Percentiles rank a stretch among this genome's conserved stretches.
phyloP scores from a whole-genome alignment of 768 basidiomycete species.

The Phlebiopsis flavidoalba region DNA sequence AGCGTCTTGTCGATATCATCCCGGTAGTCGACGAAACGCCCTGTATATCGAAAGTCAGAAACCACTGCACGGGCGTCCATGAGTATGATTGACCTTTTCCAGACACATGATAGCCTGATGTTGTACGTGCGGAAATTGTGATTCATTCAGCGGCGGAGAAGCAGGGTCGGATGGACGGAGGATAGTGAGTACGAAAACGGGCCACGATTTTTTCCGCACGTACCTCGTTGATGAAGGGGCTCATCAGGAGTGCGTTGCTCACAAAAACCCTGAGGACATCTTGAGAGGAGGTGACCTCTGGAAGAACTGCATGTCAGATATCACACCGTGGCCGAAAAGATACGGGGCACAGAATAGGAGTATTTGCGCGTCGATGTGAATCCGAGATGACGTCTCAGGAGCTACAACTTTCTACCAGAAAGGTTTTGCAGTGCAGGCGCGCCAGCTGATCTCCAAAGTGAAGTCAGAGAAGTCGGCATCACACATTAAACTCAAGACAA shows the following conservation, averaged over 20 bases:
- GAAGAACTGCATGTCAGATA: conserved; percentile 1
- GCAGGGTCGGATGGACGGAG: neutral
- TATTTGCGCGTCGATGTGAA: neutral
- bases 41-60: conserved; percentile 29
- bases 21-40: conserved; percentile 86
- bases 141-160: neutral
- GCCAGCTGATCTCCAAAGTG: neutral
- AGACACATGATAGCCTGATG: conserved; percentile 86
- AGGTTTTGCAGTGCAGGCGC: neutral
- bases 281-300: conserved; percentile 86
- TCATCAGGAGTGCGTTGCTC: conserved; percentile 93
- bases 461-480: neutral
- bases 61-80: neutral
- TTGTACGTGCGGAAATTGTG: neutral
- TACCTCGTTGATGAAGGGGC: conserved; percentile 96
- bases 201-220: conserved; percentile 7
- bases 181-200: neutral
- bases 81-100: conserved; percentile 57
- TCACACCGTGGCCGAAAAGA: neutral
- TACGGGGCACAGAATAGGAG: neutral
- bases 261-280: conserved; percentile 89
- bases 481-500: neutral
- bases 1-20: conserved; percentile 96
- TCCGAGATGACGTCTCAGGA: neutral
- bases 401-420: neutral